A percentile compares a stretch with the other conserved stretches of the same genome.
Conservation (phyloP, 2,329 filamentous ascomycete species). For the Rhynchosporium graminicola region DNA sequence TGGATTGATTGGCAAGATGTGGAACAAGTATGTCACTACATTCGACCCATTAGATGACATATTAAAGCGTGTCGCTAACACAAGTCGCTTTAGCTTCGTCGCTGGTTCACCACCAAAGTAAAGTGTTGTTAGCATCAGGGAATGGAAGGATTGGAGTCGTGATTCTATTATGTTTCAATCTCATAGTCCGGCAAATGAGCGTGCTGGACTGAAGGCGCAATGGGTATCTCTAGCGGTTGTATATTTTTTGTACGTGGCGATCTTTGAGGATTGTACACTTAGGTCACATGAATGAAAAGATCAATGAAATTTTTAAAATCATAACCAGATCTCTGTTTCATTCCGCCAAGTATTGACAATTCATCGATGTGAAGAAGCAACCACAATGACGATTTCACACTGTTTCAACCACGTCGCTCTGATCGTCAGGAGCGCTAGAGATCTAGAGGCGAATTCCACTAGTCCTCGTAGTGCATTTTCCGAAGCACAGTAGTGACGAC, state of each 20-base stretch:
- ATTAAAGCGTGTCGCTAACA: background rate
- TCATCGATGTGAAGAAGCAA: background rate
- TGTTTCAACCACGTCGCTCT: background rate
- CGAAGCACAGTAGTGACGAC: slow-evolving; percentile 3
- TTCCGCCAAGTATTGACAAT: background rate
- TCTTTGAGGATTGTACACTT: background rate
- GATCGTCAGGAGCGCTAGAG: slow-evolving; percentile 3
- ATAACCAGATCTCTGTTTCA: too few species aligned
- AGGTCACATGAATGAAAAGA: background rate
- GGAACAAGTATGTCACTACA: slow-evolving; percentile 37
- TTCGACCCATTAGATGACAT: background rate
- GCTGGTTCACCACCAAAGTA: slow-evolving; percentile 27
- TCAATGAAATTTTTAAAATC: too few species aligned
- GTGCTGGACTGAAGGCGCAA: slow-evolving; percentile 12
- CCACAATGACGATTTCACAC: background rate
- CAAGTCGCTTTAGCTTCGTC: slow-evolving; percentile 21
- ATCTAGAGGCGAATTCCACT: slow-evolving; percentile 13
- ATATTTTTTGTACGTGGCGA: background rate
- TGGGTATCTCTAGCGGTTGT: background rate
- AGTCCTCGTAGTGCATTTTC: slow-evolving; percentile 15
- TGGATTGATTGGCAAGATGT: slow-evolving; percentile 42
- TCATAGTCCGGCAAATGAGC: slow-evolving; percentile 4
- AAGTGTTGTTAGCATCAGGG: background rate
- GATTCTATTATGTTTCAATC: slow-evolving; percentile 11
- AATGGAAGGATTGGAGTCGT: background rate